A percentile compares a stretch with the other conserved stretches of the same genome.
Conservation (phyloP, 2,329 filamentous ascomycete genomes). For the Nigrograna mackinnonii region DNA sequence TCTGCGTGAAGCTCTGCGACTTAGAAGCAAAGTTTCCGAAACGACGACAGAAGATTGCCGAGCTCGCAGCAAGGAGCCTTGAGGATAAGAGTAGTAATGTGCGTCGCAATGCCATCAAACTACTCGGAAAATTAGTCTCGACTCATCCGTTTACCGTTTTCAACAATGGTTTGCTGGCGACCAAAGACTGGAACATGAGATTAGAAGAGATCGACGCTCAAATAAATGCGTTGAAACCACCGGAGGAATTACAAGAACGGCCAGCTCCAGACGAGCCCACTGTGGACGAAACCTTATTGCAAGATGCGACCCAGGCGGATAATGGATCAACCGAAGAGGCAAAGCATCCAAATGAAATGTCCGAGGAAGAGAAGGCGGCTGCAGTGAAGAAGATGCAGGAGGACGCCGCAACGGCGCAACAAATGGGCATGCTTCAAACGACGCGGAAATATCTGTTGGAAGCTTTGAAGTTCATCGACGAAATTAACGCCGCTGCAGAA, state of each 20-base stretch:
- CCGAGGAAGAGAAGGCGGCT: slow-evolving; percentile 75
- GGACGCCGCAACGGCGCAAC: slow-evolving; percentile 85
- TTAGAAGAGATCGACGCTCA: slow-evolving; percentile 83
- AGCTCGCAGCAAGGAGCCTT: slow-evolving; percentile 84
- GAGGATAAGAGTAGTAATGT: slow-evolving; percentile 99
- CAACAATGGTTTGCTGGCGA: slow-evolving; percentile 77
- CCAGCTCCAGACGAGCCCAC: slow-evolving; percentile 64
- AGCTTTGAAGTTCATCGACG: slow-evolving; percentile 89
- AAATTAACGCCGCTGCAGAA: slow-evolving; percentile 79
- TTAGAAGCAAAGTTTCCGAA: slow-evolving; percentile 92
- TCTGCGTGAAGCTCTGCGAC: slow-evolving; percentile 89
- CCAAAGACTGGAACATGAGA: slow-evolving; percentile 82
- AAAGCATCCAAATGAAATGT: slow-evolving; percentile 68
- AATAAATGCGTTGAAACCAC: slow-evolving; percentile 78
- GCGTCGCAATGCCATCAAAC: slow-evolving; percentile 89
- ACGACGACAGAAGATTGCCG: slow-evolving; percentile 81
- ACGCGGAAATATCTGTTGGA: slow-evolving; percentile 92
- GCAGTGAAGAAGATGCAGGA: slow-evolving; percentile 79
- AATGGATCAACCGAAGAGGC: slow-evolving; percentile 32
- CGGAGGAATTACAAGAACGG: slow-evolving; percentile 72
- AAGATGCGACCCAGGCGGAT: slow-evolving; percentile 84
- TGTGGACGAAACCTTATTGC: slow-evolving; percentile 77
- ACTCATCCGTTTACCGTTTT: slow-evolving; percentile 77
- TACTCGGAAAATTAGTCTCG: slow-evolving; percentile 84
- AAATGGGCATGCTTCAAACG: slow-evolving; percentile 83